A percentile compares a stretch with the other conserved stretches of the same genome.
Evolutionary conservation across 2,329 filamentous ascomycete species (phyloP).

Genomic region (Fusarium incarnatum): DNA sequence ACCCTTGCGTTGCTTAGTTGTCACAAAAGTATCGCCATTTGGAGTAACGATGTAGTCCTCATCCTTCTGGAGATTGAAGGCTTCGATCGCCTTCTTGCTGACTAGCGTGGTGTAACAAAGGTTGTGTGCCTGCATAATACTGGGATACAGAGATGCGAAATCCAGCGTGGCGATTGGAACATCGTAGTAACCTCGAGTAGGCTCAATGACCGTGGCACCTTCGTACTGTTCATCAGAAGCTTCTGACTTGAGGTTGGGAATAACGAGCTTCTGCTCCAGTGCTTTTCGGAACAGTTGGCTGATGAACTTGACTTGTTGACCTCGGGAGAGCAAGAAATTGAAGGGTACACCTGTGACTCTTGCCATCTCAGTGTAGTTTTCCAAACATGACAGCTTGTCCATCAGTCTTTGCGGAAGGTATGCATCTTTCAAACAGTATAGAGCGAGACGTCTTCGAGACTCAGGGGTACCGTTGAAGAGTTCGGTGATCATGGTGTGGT

Average conservation of each 20-base stretch:
- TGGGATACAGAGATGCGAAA: slow-evolving; percentile 98
- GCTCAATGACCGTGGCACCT: slow-evolving; percentile 97
- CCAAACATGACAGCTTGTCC: slow-evolving; percentile 98
- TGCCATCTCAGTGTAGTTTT: slow-evolving; percentile 99
- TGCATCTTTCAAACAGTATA: slow-evolving; percentile 98
- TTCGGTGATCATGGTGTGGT: slow-evolving; percentile 99
- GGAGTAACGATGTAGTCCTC: slow-evolving; percentile 97
- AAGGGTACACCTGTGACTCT: slow-evolving; percentile 99
- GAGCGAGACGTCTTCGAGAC: slow-evolving; percentile 86
- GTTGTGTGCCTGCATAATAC: slow-evolving; percentile 99
- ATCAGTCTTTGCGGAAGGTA: slow-evolving; percentile 94
- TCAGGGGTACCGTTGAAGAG: slow-evolving; percentile 96
- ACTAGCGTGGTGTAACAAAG: slow-evolving; percentile 96
- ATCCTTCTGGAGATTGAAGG: slow-evolving; percentile 81
- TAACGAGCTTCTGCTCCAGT: slow-evolving; percentile 90
- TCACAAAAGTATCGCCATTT: slow-evolving; percentile 93
- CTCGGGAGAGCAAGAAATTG: slow-evolving; percentile 89
- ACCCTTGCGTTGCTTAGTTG: slow-evolving; percentile 87
- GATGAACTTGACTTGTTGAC: slow-evolving; percentile 97
- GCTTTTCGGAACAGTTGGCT: slow-evolving; percentile 97
- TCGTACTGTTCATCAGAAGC: slow-evolving; percentile 89
- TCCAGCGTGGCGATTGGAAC: slow-evolving; percentile 96
- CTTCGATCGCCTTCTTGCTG: slow-evolving; percentile 77
- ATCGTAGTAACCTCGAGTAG: slow-evolving; percentile 91
- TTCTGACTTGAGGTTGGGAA: slow-evolving; percentile 84